phyloP scores from a whole-genome alignment of 768 basidiomycete species.

The Suillus plorans region DNA sequence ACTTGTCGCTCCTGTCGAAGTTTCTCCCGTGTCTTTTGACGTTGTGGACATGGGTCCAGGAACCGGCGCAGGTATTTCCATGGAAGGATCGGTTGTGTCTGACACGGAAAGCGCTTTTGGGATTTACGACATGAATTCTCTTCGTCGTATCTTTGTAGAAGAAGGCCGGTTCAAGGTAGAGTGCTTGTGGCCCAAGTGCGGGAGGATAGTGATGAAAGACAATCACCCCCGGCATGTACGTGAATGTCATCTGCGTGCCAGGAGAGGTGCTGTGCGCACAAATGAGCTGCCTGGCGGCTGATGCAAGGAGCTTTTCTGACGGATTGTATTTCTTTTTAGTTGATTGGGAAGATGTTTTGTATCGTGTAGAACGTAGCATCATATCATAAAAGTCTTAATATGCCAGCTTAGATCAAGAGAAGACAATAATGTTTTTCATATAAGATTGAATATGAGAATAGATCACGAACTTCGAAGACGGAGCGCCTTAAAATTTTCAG shows the following conservation, averaged over 20 bases:
- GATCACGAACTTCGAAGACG: too few species aligned
- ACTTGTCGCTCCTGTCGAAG: neutral
- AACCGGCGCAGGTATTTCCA: neutral
- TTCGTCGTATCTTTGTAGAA: neutral
- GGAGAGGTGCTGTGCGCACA: neutral
- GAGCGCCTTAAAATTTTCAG: too few species aligned
- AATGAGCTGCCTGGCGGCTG: too few species aligned
- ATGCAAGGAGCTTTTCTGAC: neutral
- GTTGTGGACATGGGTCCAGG: neutral
- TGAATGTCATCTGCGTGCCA: neutral
- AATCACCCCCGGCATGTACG: constrained; percentile 1
- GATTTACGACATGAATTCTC: neutral
- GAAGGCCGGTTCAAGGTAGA: neutral
- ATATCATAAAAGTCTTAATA: too few species aligned
- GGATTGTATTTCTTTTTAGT: too few species aligned
- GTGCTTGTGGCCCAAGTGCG: neutral
- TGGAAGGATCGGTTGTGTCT: neutral
- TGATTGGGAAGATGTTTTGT: too few species aligned
- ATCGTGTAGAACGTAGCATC: too few species aligned
- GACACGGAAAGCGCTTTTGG: neutral
- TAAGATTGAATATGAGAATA: too few species aligned
- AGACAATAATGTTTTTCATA: too few species aligned
- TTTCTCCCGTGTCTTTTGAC: neutral
- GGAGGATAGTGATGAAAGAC: neutral
- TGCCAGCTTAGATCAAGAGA: too few species aligned